A percentile compares a stretch with the other conserved stretches of the same genome.
Evolutionary conservation across 805 yeast species (phyloP).

Genomic region (Saccharomycopsis javanensis): DNA sequence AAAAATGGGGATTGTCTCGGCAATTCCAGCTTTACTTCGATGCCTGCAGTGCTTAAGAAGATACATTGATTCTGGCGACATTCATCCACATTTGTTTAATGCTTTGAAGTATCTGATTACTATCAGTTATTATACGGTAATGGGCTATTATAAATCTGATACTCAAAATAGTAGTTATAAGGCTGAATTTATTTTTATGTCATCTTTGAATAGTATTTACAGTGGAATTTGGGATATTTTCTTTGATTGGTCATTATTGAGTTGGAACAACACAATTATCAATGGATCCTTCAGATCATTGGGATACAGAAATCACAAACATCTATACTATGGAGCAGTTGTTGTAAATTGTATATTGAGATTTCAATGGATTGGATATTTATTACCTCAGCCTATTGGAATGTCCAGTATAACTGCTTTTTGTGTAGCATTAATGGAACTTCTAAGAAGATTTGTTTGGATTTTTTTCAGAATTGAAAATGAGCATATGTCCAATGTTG

Average conservation of each 20-base stretch:
- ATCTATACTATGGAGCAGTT: slow-evolving; percentile 67
- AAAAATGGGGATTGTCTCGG: slow-evolving; percentile 69
- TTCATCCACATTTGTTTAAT: slow-evolving; percentile 94
- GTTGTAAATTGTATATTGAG: slow-evolving; percentile 63
- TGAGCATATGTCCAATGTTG: slow-evolving; percentile 89
- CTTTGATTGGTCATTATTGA: slow-evolving; percentile 93
- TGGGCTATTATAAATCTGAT: slow-evolving; percentile 72
- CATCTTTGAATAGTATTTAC: slow-evolving; percentile 58
- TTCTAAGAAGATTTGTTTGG: slow-evolving; percentile 82
- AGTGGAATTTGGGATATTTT: slow-evolving; percentile 80
- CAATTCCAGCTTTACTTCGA: slow-evolving; percentile 87
- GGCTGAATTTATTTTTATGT: slow-evolving; percentile 62
- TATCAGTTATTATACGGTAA: slow-evolving; percentile 54
- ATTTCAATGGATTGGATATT: slow-evolving; percentile 90
- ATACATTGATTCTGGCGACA: slow-evolving; percentile 84
- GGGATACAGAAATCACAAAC: slow-evolving; percentile 43
- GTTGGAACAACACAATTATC: slow-evolving; percentile 41
- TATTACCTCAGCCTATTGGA: slow-evolving; percentile 69
- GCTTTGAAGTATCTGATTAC: slow-evolving; percentile 67
- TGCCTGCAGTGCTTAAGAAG: slow-evolving; percentile 85
- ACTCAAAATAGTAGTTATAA: slow-evolving; percentile 32
- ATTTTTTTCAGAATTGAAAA: slow-evolving; percentile 88
- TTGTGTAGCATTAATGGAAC: slow-evolving; percentile 71
- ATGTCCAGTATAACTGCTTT: slow-evolving; percentile 86
- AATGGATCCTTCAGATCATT: slow-evolving; percentile 25